phyloP scores from a whole-genome alignment of 345 rosid genomes.

The Odontarrhena argentea region DNA sequence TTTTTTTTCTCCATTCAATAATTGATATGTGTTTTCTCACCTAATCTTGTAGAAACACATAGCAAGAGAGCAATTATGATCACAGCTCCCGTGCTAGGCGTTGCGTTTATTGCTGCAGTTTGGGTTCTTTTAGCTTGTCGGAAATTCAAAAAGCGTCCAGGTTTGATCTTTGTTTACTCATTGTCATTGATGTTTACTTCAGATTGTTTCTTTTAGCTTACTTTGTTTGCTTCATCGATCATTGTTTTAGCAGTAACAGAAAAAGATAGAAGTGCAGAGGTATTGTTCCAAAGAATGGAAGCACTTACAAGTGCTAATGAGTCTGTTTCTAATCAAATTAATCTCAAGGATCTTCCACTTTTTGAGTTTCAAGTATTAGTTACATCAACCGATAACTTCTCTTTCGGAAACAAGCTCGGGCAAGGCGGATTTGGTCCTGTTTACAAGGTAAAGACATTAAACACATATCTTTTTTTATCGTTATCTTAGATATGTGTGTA shows the following conservation, averaged over 20 bases:
- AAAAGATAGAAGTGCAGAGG: conserved; percentile 32
- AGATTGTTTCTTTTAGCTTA: not conserved
- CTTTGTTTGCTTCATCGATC: not conserved
- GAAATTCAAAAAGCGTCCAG: conserved; percentile 29
- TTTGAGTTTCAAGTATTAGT: conserved; percentile 51
- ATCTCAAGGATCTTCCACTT: conserved; percentile 44
- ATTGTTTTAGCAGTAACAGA: conserved; percentile 16
- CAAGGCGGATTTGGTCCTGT: conserved; percentile 62
- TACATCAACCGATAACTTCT: conserved; percentile 47
- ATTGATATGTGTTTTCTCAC: conserved; percentile 4
- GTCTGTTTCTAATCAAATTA: conserved; percentile 39
- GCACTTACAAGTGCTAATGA: conserved; percentile 35
- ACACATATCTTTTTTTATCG: conserved; percentile 29
- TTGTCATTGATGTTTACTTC: not conserved
- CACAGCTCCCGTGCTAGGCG: conserved; percentile 15
- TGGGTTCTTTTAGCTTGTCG: conserved; percentile 34
- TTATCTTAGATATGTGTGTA: conserved; percentile 12
- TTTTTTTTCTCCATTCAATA: not conserved
- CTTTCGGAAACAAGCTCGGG: conserved; percentile 46
- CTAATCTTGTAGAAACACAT: conserved; percentile 25
- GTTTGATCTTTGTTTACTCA: conserved; percentile 20
- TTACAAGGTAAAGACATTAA: conserved; percentile 37
- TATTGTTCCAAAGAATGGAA: conserved; percentile 40
- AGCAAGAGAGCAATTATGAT: conserved; percentile 16
- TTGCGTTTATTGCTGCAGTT: conserved; percentile 1